A percentile compares a stretch with the other conserved stretches of the same genome.
Evolutionary conservation across 148 eudicot genomes (phyloP).

Genomic region (Rhododendron vialii): DNA sequence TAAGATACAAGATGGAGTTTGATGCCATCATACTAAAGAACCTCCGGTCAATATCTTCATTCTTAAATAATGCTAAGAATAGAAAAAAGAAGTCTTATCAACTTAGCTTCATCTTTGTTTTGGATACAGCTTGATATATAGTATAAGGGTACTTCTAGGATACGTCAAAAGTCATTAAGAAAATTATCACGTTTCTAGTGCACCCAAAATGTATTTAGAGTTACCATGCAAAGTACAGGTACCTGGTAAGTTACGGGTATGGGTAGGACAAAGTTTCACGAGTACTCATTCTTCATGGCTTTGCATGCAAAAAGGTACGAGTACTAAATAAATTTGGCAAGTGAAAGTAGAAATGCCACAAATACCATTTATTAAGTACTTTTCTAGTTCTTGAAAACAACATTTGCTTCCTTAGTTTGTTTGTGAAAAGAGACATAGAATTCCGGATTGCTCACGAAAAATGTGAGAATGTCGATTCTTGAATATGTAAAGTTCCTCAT

Average conservation of each 20-base stretch:
- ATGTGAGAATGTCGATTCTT: neutral
- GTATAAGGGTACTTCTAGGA: neutral
- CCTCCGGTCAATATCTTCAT: neutral
- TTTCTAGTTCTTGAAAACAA: neutral
- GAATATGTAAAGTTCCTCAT: neutral
- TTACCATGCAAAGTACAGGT: neutral
- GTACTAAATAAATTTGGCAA: neutral
- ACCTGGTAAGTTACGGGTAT: neutral
- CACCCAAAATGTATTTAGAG: neutral
- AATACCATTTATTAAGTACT: neutral
- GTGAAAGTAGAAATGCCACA: neutral
- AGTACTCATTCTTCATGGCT: neutral
- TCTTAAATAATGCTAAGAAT: neutral
- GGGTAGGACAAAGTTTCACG: neutral
- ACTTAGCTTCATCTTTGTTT: neutral
- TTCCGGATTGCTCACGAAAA: neutral
- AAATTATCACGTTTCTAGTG: neutral
- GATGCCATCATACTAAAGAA: neutral
- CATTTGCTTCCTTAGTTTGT: neutral
- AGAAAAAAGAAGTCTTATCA: neutral
- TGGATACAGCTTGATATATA: neutral
- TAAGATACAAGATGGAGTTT: neutral
- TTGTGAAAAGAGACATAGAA: neutral
- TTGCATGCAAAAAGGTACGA: neutral
- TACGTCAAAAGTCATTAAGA: neutral